A percentile compares a stretch with the other conserved stretches of the same genome.
Evolutionary conservation across 176 grass and related monocot genomes (phyloP).

Genomic region (Rhynchospora tenuis): DNA sequence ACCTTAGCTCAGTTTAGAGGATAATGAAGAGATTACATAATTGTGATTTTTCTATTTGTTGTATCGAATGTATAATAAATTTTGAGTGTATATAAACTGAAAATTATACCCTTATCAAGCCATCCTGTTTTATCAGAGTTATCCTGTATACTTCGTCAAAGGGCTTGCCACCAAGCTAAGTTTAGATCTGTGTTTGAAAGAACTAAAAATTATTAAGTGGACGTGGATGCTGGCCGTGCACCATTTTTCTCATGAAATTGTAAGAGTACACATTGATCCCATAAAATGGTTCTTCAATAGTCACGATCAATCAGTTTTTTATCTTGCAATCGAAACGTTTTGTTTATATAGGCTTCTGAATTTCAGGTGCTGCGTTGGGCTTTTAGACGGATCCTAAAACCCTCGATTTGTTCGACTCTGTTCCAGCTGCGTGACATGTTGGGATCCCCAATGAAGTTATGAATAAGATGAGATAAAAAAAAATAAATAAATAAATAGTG

Average conservation of each 20-base stretch:
- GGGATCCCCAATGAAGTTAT: too few relatives aligned
- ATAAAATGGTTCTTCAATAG: background rate
- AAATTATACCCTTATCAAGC: conserved; percentile 9
- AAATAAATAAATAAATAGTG: too few relatives aligned
- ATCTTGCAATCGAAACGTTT: background rate
- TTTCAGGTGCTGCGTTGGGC: background rate
- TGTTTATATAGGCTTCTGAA: background rate
- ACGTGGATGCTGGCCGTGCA: background rate
- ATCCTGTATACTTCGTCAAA: background rate
- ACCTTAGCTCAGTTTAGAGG: conserved; percentile 83
- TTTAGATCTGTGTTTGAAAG: background rate
- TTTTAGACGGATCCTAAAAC: background rate
- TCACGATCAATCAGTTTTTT: too few relatives aligned
- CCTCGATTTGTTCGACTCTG: background rate
- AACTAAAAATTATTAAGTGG: background rate
- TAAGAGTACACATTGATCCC: background rate
- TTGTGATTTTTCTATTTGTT: conserved; percentile 26
- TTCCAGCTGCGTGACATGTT: too few relatives aligned
- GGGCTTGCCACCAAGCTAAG: background rate
- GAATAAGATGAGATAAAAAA: too few relatives aligned
- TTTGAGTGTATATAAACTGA: conserved; percentile 71
- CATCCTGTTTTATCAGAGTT: background rate
- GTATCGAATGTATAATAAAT: conserved; percentile 56
- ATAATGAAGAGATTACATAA: conserved; percentile 2
- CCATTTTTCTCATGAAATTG: background rate